A percentile compares a stretch with the other conserved stretches of the same genome.
Evolutionary conservation across 768 basidiomycete species (phyloP).

Genomic region (Serendipita sp.): DNA sequence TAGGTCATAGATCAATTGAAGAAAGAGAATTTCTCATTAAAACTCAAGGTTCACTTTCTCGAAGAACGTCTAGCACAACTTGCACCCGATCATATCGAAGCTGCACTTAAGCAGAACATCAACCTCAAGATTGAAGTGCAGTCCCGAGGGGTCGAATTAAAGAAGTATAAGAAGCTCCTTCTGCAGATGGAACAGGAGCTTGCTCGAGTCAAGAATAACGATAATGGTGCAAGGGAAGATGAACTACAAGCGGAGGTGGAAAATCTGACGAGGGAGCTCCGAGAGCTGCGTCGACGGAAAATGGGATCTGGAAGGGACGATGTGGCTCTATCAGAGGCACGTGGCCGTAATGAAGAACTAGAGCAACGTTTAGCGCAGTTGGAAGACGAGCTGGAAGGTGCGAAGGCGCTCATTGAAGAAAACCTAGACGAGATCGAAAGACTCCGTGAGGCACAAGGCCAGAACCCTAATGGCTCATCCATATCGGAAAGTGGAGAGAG

Average conservation of each 20-base stretch:
- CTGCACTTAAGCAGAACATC: conserved; percentile 82
- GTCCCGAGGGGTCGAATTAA: conserved; percentile 76
- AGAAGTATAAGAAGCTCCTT: conserved; percentile 79
- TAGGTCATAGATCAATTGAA: conserved; percentile 91
- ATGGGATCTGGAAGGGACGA: conserved; percentile 27
- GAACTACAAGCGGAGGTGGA: conserved; percentile 61
- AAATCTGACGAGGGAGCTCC: conserved; percentile 52
- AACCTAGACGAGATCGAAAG: conserved; percentile 72
- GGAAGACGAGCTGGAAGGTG: conserved; percentile 49
- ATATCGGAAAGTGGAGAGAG: conserved; percentile 26
- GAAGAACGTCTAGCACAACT: conserved; percentile 83
- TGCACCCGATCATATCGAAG: conserved; percentile 83
- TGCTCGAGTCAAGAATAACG: conserved; percentile 43
- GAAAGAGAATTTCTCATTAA: conserved; percentile 95
- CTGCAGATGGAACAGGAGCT: conserved; percentile 70
- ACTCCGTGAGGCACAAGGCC: conserved; percentile 50
- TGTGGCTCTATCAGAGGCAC: conserved; percentile 36
- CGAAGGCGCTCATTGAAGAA: conserved; percentile 55
- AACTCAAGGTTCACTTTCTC: conserved; percentile 87
- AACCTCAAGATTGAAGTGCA: conserved; percentile 86
- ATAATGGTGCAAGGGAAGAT: conserved; percentile 37
- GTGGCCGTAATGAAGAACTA: conserved; percentile 47
- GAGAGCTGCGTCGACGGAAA: conserved; percentile 43
- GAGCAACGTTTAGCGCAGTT: conserved; percentile 23
- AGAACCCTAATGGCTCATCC: conserved; percentile 22